phyloP scores from a whole-genome alignment of 208 protist genomes.

The Endotrypanum monterogeii region DNA sequence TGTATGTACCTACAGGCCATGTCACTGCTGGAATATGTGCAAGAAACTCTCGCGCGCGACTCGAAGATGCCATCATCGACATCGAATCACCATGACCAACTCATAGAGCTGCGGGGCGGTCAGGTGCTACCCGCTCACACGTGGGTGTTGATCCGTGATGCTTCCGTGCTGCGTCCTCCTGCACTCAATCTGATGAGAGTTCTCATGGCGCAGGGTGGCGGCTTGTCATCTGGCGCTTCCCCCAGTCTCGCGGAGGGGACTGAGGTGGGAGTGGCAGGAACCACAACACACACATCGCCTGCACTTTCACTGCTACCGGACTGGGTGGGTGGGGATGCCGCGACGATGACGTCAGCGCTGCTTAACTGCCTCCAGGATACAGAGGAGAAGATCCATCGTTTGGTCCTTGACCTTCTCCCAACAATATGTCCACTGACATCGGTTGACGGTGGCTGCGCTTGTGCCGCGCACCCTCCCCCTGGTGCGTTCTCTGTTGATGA shows the following conservation, averaged over 20 bases:
- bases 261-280: neutral
- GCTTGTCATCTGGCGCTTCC: neutral
- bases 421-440: constrained; percentile 35
- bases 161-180: constrained; percentile 23
- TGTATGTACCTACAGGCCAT: constrained; percentile 50
- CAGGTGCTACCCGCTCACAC: constrained; percentile 34
- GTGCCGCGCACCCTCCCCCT: neutral
- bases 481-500: neutral
- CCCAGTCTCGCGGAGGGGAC: neutral
- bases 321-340: constrained; percentile 36
- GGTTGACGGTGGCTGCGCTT: neutral
- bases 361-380: constrained; percentile 49
- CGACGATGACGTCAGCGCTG: constrained; percentile 25
- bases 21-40: constrained; percentile 37
- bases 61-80: neutral
- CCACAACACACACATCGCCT: neutral
- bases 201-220: constrained; percentile 24
- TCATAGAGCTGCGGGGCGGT: constrained; percentile 20
- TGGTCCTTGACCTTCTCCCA: constrained; percentile 52
- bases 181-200: constrained; percentile 32
- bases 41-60: constrained; percentile 18
- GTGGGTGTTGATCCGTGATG: constrained; percentile 35
- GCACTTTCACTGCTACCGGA: constrained; percentile 5
- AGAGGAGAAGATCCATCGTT: constrained; percentile 38
- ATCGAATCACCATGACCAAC: neutral